Evolutionary conservation across 768 basidiomycete species (phyloP), one percentile per base, ranked within the genome.

Genomic region (Serendipita vermifera): DNA sequence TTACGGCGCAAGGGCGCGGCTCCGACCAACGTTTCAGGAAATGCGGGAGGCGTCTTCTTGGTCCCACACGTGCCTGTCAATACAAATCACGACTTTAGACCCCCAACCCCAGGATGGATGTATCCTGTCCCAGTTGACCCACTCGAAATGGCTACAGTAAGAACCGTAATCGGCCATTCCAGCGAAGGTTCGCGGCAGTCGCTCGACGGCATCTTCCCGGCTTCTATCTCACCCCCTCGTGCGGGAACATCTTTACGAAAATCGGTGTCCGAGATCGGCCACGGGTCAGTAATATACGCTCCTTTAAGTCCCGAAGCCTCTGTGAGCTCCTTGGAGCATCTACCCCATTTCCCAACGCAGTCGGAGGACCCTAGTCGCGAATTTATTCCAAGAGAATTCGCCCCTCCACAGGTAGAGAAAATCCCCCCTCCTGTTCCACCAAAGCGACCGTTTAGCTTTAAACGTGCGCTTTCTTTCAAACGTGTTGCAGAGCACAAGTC

Each of bases 221-320:
- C 46, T 22, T 26, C 46, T 9, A 4, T 29, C 31, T 51, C 46
- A 7, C 46, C 46, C 1, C 46, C 46, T 7, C 20, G 6, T 15
- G 46, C 46, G 31, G 46, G 31, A 20, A 9, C 31, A 9, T 9
- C 46, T 15, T 20, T 51, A 15, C 46, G 46, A 26, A 20, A 29
- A 51, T 51, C 46, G 24, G 46, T 51, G 5, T 51, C 46, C 5
- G 46, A 51, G 22, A 51, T 51, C 31, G 46, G 46, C n/a, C 46
- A 51, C 22, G 46, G 46, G 11, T 51, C 46, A 15, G 29, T 51
- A 5, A 11, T 29, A 29, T 51, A 22, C 31, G 46, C 46, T n/a
- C 46, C 20, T 9, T 11, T 51, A 15, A 51, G 46, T n/a, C 46
- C 46, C 6, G 46, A 51, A 9, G 46, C 46, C 11, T 51, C 46